These are phyloP conservation scores for Naganishia kalamii DNA, from an alignment of 768 basidiomycete species.

Conservation along the genomic window DNA sequence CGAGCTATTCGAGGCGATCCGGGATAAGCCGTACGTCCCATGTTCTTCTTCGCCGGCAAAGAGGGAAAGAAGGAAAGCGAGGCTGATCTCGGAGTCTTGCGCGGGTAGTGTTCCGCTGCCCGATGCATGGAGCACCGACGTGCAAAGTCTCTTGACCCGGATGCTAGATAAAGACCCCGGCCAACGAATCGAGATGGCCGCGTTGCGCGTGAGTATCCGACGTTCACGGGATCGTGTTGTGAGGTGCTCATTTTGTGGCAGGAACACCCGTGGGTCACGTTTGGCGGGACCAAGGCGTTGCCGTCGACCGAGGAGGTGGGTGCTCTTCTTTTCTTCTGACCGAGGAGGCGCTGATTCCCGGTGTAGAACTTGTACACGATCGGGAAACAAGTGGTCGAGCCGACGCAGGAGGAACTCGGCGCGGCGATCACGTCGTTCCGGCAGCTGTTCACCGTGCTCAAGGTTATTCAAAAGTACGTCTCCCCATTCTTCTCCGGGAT, in stretches of 20 bases:
- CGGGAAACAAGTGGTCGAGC: constrained; percentile 44
- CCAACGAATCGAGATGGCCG: constrained; percentile 33
- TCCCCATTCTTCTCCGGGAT: neutral
- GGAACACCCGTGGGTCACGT: constrained; percentile 43
- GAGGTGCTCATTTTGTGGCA: constrained; percentile 3
- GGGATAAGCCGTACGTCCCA: constrained; percentile 34
- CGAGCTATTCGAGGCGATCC: constrained; percentile 44
- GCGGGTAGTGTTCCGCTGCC: constrained; percentile 34
- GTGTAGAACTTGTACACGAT: constrained; percentile 33
- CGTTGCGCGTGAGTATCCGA: constrained; percentile 35
- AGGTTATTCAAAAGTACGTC: neutral
- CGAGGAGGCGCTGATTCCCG: neutral
- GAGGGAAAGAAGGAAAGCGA: too few relatives aligned
- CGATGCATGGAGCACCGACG: constrained; percentile 35
- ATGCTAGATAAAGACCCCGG: constrained; percentile 42
- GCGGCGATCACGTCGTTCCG: constrained; percentile 38
- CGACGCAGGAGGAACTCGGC: constrained; percentile 42
- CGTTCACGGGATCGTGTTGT: neutral
- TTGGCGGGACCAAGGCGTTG: constrained; percentile 37
- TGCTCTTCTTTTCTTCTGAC: neutral
- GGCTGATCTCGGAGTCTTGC: too few relatives aligned
- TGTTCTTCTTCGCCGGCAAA: neutral
- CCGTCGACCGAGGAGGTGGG: constrained; percentile 35
- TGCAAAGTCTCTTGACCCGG: constrained; percentile 34
- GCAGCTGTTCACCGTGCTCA: constrained; percentile 30